Conservation (phyloP, 2,329 filamentous ascomycete species). For the Pseudogymnoascus sp. region DNA sequence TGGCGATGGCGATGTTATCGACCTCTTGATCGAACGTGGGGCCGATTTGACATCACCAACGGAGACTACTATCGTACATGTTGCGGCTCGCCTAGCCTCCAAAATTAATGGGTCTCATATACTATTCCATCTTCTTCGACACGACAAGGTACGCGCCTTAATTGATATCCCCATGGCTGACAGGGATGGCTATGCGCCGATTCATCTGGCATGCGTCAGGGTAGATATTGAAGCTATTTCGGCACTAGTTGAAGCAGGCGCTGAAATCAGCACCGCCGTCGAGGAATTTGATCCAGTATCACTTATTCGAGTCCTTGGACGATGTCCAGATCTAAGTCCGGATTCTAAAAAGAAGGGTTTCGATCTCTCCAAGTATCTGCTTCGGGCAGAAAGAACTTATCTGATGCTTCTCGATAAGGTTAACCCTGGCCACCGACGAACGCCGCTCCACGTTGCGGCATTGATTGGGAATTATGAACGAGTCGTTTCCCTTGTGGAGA, state of each 20-base stretch:
- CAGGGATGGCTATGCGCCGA: background rate
- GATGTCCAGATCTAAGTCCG: conserved; percentile 2
- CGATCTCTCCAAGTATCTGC: background rate
- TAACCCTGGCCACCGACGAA: background rate
- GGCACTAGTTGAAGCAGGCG: background rate
- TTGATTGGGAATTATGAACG: background rate
- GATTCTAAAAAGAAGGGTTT: background rate
- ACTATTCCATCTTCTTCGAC: background rate
- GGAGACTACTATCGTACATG: background rate
- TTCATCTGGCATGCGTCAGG: background rate
- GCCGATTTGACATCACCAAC: background rate
- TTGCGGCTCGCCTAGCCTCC: background rate
- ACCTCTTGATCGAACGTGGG: conserved; percentile 1
- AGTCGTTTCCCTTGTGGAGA: background rate
- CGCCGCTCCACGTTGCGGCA: background rate
- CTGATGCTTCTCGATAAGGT: background rate
- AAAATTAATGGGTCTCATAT: conserved; percentile 1
- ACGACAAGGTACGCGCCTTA: background rate
- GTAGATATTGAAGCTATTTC: background rate
- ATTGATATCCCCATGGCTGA: background rate
- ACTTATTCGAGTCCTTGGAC: background rate
- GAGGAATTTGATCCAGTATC: background rate
- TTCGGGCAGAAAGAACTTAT: background rate
- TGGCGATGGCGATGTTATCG: background rate
- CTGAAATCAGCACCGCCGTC: background rate